Evolutionary conservation across 768 basidiomycete genomes (phyloP), one percentile per base, ranked within the genome.

Genomic region (Holtermannia corniformis): DNA sequence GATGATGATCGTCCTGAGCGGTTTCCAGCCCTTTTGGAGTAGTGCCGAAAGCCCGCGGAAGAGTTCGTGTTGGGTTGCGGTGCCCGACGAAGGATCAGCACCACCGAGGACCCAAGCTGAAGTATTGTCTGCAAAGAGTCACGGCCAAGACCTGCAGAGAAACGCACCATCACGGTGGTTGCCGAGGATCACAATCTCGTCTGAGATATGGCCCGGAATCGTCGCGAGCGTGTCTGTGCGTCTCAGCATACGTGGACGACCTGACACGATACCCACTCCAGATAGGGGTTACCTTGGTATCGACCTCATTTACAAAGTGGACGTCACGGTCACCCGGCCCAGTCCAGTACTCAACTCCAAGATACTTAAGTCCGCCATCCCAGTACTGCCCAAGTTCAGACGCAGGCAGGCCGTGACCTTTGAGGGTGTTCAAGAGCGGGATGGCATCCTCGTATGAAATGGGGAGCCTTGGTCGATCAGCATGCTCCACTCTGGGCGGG

Each of bases 101-200:
- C 61, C 70, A 20, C 90, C 90, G 61, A 89, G 74, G 12, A 89
- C 84, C 87, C 83, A 85, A 2, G 71, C 70, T 59, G 27, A 77
- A n/a, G n/a, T 24, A 16, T 16, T 2, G 25, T 57, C 41, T 56
- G 57, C 49, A 22, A 37, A 7, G 27, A 16, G 19, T 10, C 16
- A 22, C 14, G 42, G 14, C 5, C 4, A 23, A 28, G 12, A 37
- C 13, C 16, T 12, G 14, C 10, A 12, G 20, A 24, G 21, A 16
- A 44, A 66, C 78, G 59, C 57, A 82, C 87, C 88, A 74, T 93
- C 90, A 41, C 91, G 81, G 67, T 95, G 91, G 59, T 85, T 85
- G 3, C 91, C 92, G 47, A 96, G 72, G 5, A 95, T 68, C 21
- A 96, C 82, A 2, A 91, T 81, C 70, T 95, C 92, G 63, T 90